Evolutionary conservation across 306 rosid species (phyloP).

Genomic region (Castanopsis chinensis): DNA sequence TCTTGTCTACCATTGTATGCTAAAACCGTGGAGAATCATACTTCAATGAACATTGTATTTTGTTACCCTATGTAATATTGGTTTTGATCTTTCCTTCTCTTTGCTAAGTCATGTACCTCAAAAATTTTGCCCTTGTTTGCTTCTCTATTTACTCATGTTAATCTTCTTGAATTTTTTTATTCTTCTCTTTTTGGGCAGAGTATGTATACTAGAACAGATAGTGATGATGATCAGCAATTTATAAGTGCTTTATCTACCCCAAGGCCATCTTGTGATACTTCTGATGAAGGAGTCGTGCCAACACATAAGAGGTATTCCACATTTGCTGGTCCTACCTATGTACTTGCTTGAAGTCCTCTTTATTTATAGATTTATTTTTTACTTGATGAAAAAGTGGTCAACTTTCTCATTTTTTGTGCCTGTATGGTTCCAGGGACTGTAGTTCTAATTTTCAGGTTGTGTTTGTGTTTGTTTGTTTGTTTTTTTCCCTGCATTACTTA

Average conservation of each 20-base stretch:
- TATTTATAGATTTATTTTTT: not conserved
- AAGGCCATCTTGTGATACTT: constrained; percentile 30
- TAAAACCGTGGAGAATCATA: not conserved
- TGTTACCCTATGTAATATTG: not conserved
- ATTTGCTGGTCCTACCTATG: not conserved
- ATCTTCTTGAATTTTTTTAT: not conserved
- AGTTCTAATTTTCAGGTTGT: constrained; percentile 19
- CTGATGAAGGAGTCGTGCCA: constrained; percentile 32
- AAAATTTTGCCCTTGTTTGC: not conserved
- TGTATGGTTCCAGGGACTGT: constrained; percentile 13
- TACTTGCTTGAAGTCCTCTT: not conserved
- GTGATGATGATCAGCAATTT: constrained; percentile 33
- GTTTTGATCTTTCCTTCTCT: not conserved
- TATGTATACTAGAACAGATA: constrained; percentile 34
- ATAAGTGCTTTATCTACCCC: constrained; percentile 29
- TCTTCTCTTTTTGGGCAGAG: constrained; percentile 25
- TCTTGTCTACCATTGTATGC: not conserved
- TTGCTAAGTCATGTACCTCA: not conserved
- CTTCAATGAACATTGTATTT: not conserved
- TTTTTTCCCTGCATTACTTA: constrained; percentile 1
- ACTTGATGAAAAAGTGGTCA: not conserved
- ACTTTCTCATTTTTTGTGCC: not conserved
- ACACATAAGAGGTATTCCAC: constrained; percentile 47
- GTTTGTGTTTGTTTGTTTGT: not conserved
- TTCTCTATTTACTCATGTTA: not conserved